Conservation (phyloP, 352 stramenopile species). For the Phytophthora sp. region DNA sequence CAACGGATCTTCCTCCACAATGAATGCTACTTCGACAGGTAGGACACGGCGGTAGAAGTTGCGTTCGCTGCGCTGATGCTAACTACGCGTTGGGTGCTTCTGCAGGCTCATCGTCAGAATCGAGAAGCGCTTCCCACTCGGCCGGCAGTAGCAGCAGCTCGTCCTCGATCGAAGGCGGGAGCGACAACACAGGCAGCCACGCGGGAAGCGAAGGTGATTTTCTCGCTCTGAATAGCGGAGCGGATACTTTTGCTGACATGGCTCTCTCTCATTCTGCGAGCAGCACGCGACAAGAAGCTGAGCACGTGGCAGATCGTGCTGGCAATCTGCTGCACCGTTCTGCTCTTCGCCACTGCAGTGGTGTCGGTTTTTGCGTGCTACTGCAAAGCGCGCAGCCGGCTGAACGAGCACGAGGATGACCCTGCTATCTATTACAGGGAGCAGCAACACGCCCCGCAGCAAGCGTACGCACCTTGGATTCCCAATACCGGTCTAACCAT, state of each 20-base stretch:
- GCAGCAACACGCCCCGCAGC: conserved; percentile 13
- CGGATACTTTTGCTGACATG: background rate
- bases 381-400: conserved; percentile 50
- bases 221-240: background rate
- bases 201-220: conserved; percentile 13
- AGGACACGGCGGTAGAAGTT: conserved; percentile 2
- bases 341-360: conserved; percentile 49
- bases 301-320: conserved; percentile 53
- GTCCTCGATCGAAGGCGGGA: conserved; percentile 1
- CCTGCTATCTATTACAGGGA: conserved; percentile 44
- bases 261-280: background rate
- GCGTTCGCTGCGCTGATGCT: background rate
- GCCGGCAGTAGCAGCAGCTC: conserved; percentile 12
- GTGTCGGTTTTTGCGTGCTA: conserved; percentile 56
- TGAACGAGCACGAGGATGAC: conserved; percentile 49
- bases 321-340: conserved; percentile 49
- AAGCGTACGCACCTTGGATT: background rate
- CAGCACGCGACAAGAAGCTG: conserved; percentile 22
- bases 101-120: conserved; percentile 6
- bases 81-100: conserved; percentile 5
- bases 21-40: conserved; percentile 10
- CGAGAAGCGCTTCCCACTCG: conserved; percentile 1
- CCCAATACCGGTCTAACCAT: background rate
- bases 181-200: conserved; percentile 7
- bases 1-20: background rate